Evolutionary conservation across 768 basidiomycete species (phyloP), one percentile per base, ranked within the genome.

Genomic region (Panaeolus papilionaceus): DNA sequence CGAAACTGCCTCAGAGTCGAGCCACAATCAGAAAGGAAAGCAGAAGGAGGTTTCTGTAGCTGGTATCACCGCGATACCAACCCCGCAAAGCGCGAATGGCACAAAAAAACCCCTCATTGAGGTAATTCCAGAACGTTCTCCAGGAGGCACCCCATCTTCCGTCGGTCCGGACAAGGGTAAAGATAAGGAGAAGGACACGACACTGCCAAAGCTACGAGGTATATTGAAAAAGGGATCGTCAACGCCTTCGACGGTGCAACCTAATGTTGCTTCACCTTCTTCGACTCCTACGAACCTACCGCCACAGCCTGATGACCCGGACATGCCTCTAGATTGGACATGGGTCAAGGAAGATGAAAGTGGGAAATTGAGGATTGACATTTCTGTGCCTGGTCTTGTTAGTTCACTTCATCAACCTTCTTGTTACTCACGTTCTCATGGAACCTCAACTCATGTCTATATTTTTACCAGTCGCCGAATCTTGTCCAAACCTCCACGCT

Each of bases 371-470:
- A 75, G 79, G 67, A 81, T 93, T 49, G 80, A 79, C 20, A 80
- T 92, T 26, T 63, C 78, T 44, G 83, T 92, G 18, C 87, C 92
- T 28, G 77, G 77, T 39, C 76, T 91, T 68, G 92, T 92, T 76
- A 71, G 89, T 81, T 12, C 18, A 28, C 49, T 40, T 51, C 28
- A 61, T 49, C 44, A 63, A 44, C 23, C 33, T 58, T 54, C 4
- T 26, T 16, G 14, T 62, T 20, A 33, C 33, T 33, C 5, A 1
- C 33, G 33, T 54, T 20, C 37, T 33, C 20, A 20, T 23, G 47
- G 20, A 20, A n/a, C n/a, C 38, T 40, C 45, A 20, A 33, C 40
- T 14, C 65, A 67, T 42, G 6, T 66, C 63, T 45, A 58, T 65
- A 45, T 51, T 62, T 58, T 64, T 9, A 33, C 33, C 62, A 91